Evolutionary conservation across 1,284 basidiomycete species (phyloP).

Genomic region (Neonothopanus nambi): DNA sequence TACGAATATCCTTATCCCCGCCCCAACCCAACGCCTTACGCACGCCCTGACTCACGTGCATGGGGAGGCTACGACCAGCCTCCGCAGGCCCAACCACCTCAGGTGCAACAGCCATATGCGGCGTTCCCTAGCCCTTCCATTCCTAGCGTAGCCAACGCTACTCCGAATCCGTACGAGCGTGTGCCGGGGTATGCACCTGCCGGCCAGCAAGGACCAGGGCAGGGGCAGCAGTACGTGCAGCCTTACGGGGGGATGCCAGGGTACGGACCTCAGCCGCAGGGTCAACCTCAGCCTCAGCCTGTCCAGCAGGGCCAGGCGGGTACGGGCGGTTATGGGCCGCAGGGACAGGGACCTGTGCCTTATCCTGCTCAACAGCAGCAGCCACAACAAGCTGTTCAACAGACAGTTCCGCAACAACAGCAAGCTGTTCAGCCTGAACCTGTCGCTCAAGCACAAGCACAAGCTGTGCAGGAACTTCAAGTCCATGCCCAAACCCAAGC

Average conservation of each 20-base stretch:
- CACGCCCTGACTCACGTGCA: background rate
- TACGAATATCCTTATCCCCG: constrained; percentile 6
- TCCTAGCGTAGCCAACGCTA: background rate
- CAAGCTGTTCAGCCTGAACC: constrained; percentile 12
- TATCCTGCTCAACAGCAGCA: constrained; percentile 20
- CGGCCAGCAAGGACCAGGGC: background rate
- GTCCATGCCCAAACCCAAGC: constrained; percentile 17
- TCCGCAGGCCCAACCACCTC: background rate
- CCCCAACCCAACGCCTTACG: background rate
- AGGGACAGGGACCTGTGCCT: constrained; percentile 9
- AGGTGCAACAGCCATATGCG: background rate
- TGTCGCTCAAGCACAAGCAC: constrained; percentile 11
- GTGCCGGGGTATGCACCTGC: constrained; percentile 18
- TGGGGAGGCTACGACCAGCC: background rate
- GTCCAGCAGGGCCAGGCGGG: constrained; percentile 18
- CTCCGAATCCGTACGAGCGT: background rate
- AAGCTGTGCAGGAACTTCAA: constrained; percentile 20
- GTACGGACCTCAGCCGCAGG: constrained; percentile 20
- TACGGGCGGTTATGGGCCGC: background rate
- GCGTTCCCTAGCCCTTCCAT: background rate
- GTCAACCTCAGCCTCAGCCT: constrained; percentile 20
- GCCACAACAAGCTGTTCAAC: constrained; percentile 19
- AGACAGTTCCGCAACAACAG: constrained; percentile 11
- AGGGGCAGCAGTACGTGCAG: constrained; percentile 10
- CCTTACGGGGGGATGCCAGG: background rate